Evolutionary conservation across 768 basidiomycete species (phyloP).

Genomic region (Suillus plorans): DNA sequence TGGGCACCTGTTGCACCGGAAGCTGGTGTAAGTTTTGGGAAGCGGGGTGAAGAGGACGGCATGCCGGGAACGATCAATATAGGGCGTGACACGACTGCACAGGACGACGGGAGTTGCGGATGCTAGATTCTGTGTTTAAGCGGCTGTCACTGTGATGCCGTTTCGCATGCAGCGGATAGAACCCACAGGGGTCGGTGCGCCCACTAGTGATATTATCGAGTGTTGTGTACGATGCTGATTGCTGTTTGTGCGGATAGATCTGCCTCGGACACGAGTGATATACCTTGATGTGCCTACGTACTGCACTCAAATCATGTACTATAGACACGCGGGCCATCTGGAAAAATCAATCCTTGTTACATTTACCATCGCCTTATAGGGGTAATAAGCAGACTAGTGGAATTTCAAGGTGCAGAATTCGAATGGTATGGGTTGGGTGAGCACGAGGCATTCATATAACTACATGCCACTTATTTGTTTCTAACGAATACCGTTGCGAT

Average conservation of each 20-base stretch:
- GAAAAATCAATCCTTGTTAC: neutral
- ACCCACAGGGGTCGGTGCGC: neutral
- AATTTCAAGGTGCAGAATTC: neutral
- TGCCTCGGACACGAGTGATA: neutral
- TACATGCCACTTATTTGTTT: neutral
- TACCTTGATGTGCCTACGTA: neutral
- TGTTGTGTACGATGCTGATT: neutral
- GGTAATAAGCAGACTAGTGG: neutral
- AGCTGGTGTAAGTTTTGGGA: slow-evolving; percentile 8
- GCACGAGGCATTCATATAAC: neutral
- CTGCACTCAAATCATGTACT: slow-evolving; percentile 1
- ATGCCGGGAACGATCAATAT: slow-evolving; percentile 48
- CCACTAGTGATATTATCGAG: neutral
- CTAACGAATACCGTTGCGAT: neutral
- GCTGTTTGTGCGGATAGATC: neutral
- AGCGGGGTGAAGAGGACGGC: slow-evolving; percentile 17
- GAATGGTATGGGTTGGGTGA: neutral
- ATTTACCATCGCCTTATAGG: neutral
- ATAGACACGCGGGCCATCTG: neutral
- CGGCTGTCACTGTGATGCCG: neutral
- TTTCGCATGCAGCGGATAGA: neutral
- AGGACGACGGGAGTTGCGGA: neutral
- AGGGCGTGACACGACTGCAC: neutral
- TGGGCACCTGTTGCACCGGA: slow-evolving; percentile 51
- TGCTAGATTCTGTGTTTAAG: neutral